These are phyloP conservation scores for Metrosideros polymorpha DNA, from an alignment of 441 rosid species.

Conservation along the genomic window DNA sequence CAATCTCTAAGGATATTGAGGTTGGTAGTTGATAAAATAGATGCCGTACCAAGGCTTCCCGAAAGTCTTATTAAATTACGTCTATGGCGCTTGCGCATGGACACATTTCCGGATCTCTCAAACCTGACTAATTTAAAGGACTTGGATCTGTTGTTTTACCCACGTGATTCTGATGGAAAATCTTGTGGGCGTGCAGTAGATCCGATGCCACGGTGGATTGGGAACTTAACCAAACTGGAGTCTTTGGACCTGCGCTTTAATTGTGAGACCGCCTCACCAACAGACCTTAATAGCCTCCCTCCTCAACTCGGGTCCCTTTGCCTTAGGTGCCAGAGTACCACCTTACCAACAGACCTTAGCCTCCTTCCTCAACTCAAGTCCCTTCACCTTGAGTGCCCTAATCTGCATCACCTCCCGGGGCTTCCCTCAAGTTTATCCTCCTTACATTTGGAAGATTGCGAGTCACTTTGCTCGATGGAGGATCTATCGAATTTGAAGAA, in stretches of 20 bases:
- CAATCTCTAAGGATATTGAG: neutral
- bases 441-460: accelerated
- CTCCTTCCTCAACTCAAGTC: accelerated
- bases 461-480: accelerated
- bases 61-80: no score
- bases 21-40: accelerated
- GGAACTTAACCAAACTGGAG: neutral
- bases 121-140: neutral
- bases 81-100: no score
- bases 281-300: no score
- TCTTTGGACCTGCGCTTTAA: accelerated
- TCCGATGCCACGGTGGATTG: neutral
- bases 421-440: neutral
- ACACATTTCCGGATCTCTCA: neutral
- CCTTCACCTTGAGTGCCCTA: accelerated
- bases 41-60: neutral
- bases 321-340: accelerated
- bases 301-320: accelerated
- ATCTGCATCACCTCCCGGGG: neutral
- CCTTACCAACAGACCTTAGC: neutral
- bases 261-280: neutral
- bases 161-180: accelerated
- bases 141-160: accelerated
- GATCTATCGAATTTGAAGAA: neutral
- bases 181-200: neutral